Conservation (phyloP, 108 stramenopile species). For the Stephanodiscus minutulus region DNA sequence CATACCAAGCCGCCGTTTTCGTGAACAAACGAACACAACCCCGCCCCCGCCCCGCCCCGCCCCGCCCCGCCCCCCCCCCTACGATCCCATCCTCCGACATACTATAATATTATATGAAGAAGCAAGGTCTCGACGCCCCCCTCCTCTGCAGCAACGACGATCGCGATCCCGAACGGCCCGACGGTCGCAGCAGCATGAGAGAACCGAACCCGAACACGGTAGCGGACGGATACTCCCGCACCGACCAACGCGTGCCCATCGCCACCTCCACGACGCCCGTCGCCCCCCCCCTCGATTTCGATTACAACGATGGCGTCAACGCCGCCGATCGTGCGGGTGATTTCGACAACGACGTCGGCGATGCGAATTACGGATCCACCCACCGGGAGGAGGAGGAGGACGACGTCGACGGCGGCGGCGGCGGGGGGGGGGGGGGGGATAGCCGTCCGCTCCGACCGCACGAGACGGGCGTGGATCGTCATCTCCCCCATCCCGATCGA, state of each 20-base stretch:
- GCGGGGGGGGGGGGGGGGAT: neutral
- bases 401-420: constrained; percentile 4
- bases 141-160: no score
- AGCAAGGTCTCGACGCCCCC: no score
- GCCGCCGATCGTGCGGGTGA: neutral
- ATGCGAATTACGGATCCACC: constrained; percentile 19
- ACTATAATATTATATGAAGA: no score
- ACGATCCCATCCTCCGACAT: no score
- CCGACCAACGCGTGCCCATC: constrained; percentile 44
- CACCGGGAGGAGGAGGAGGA: neutral
- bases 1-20: no score
- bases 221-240: constrained; percentile 51
- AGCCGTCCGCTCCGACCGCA: neutral
- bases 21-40: no score
- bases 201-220: constrained; percentile 17
- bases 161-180: no score
- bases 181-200: no score
- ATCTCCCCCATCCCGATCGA: constrained; percentile 30
- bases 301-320: constrained; percentile 46
- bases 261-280: constrained; percentile 50
- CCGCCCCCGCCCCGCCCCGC: no score
- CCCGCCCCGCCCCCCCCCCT: no score
- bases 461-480: constrained; percentile 39
- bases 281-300: constrained; percentile 44
- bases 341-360: neutral